A percentile compares a stretch with the other conserved stretches of the same genome.
Conservation (phyloP, 257 asterid species). For the Voacanga thouarsii region DNA sequence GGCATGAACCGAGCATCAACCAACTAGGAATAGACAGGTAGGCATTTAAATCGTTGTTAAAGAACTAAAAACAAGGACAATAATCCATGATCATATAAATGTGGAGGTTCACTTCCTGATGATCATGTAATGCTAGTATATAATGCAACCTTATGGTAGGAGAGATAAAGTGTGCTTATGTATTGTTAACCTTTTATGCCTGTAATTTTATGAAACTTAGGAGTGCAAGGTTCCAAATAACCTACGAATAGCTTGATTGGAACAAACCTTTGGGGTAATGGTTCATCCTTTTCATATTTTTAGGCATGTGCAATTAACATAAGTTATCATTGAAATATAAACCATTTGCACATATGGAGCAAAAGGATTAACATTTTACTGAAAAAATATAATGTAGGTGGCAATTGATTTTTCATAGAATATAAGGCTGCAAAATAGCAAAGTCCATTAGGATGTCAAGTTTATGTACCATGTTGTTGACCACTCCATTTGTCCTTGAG, state of each 20-base stretch:
- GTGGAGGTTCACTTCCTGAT: background rate
- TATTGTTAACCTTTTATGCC: background rate
- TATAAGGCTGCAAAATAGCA: background rate
- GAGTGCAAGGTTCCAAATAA: background rate
- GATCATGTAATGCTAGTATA: background rate
- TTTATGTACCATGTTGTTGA: conserved; percentile 59
- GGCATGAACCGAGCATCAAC: background rate
- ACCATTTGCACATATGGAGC: background rate
- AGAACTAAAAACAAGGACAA: background rate
- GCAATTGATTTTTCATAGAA: background rate
- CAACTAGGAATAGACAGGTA: background rate
- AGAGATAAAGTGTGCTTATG: background rate
- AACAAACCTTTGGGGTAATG: background rate
- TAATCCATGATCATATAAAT: background rate
- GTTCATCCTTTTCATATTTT: background rate
- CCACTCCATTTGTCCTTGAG: conserved; percentile 75
- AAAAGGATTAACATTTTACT: background rate
- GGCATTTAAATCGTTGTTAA: background rate
- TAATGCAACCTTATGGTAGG: background rate
- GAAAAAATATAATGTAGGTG: background rate
- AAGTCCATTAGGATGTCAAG: background rate
- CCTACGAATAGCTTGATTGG: background rate
- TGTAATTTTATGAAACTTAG: too few relatives aligned
- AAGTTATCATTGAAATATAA: background rate
- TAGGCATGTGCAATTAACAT: background rate